phyloP scores from a whole-genome alignment of 192 early-diverging fungal species.

The Podila epigama region DNA sequence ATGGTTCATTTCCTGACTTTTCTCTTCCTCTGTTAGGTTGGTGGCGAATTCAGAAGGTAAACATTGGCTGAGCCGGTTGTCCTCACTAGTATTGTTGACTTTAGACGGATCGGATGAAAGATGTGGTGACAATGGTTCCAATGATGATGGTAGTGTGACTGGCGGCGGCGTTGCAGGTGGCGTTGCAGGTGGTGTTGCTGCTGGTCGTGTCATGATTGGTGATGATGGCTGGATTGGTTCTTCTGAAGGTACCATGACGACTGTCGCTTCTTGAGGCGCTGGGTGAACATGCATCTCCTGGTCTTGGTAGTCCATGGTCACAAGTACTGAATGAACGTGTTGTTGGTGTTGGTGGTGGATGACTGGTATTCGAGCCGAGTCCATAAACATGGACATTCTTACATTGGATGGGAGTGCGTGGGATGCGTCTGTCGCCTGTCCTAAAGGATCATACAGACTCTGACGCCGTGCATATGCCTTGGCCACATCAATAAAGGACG shows the following conservation, averaged over 20 bases:
- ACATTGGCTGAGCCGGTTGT: no score
- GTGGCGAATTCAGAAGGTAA: no score
- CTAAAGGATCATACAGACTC: not conserved
- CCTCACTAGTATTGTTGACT: slow-evolving; percentile 22
- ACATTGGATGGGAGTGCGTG: not conserved
- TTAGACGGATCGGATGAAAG: slow-evolving; percentile 20
- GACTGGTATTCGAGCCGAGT: not conserved
- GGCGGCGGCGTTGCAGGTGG: no score
- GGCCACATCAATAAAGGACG: slow-evolving; percentile 21
- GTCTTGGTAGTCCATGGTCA: slow-evolving; percentile 1
- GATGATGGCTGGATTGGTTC: no score
- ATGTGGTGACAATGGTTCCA: not conserved
- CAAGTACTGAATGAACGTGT: not conserved
- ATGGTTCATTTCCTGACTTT: not conserved
- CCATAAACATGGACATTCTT: not conserved
- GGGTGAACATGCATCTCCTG: no score
- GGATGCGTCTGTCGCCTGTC: not conserved
- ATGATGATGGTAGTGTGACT: not conserved
- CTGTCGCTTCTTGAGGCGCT: no score
- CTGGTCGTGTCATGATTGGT: no score
- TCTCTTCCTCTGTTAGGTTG: not conserved
- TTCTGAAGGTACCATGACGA: no score
- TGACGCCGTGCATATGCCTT: slow-evolving; percentile 12
- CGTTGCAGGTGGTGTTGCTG: no score
- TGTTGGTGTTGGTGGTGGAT: not conserved